phyloP scores from a whole-genome alignment of 2,329 filamentous ascomycete genomes.

The Fusarium sublunatum region DNA sequence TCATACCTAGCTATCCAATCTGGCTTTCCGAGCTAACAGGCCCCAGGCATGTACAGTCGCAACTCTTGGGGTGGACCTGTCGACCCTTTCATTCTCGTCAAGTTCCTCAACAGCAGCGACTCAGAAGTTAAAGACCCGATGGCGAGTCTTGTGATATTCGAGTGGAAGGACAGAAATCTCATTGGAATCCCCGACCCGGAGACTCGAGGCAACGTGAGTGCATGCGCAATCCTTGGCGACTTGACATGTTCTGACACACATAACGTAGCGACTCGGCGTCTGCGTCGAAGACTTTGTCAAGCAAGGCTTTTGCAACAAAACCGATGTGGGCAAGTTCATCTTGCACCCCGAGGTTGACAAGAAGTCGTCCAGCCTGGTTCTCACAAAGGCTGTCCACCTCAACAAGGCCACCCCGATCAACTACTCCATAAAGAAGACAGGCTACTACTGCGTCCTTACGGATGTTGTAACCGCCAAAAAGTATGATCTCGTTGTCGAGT shows the following conservation, averaged over 20 bases:
- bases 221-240: conserved; percentile 5
- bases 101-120: conserved; percentile 73
- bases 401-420: conserved; percentile 79
- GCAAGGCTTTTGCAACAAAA: conserved; percentile 76
- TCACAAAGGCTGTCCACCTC: conserved; percentile 84
- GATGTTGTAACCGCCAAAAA: conserved; percentile 73
- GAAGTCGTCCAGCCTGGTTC: conserved; percentile 75
- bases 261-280: conserved; percentile 62
- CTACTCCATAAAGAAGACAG: conserved; percentile 88
- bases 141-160: conserved; percentile 89
- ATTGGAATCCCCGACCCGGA: conserved; percentile 75
- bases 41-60: conserved; percentile 87
- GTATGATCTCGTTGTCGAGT: conserved; percentile 86
- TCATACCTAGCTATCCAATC: not conserved
- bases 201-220: conserved; percentile 64
- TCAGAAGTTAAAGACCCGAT: conserved; percentile 73
- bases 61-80: conserved; percentile 87
- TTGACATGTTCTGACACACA: conserved; percentile 24
- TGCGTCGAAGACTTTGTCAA: conserved; percentile 80
- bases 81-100: conserved; percentile 89
- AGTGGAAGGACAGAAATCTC: conserved; percentile 87
- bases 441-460: conserved; percentile 94
- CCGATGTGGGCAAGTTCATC: conserved; percentile 87
- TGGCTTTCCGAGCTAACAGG: conserved; percentile 19
- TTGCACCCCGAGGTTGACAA: conserved; percentile 80